Evolutionary conservation across 2,329 filamentous ascomycete species (phyloP).

Genomic region (Trichoderma sp.): DNA sequence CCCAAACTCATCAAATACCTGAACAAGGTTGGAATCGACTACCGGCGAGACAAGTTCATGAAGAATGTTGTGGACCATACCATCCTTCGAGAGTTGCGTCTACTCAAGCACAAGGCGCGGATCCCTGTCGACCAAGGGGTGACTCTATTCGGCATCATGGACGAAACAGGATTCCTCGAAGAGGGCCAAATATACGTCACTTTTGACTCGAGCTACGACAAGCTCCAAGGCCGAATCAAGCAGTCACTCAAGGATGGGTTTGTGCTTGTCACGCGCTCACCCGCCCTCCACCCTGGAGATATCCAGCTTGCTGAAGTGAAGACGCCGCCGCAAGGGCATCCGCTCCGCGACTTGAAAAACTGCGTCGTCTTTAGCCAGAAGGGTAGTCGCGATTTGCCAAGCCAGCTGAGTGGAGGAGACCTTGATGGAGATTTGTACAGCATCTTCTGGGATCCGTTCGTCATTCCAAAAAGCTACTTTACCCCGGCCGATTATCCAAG

Average conservation of each 20-base stretch:
- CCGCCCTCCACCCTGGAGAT: conserved; percentile 78
- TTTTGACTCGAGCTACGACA: conserved; percentile 41
- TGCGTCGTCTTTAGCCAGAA: conserved; percentile 75
- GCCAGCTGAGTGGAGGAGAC: conserved; percentile 75
- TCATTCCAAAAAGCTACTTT: conserved; percentile 44
- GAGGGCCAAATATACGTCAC: conserved; percentile 68
- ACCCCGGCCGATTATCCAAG: conserved; percentile 67
- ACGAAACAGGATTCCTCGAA: conserved; percentile 67
- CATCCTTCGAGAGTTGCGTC: conserved; percentile 65
- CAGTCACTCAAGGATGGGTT: conserved; percentile 34
- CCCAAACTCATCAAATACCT: conserved; percentile 61
- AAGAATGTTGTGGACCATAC: conserved; percentile 67
- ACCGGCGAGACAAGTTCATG: conserved; percentile 66
- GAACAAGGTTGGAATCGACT: conserved; percentile 57
- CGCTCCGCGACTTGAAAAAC: conserved; percentile 62
- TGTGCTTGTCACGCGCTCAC: conserved; percentile 71
- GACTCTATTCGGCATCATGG: conserved; percentile 81
- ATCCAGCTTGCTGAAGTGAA: conserved; percentile 64
- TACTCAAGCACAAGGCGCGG: conserved; percentile 74
- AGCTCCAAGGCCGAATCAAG: conserved; percentile 28
- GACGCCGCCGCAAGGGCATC: conserved; percentile 57
- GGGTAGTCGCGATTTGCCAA: conserved; percentile 71
- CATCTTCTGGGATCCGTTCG: conserved; percentile 65
- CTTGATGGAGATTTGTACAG: conserved; percentile 82
- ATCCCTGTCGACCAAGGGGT: conserved; percentile 68